Evolutionary conservation across 139 green algal genomes (phyloP).

Genomic region (Picochlorum sp.): DNA sequence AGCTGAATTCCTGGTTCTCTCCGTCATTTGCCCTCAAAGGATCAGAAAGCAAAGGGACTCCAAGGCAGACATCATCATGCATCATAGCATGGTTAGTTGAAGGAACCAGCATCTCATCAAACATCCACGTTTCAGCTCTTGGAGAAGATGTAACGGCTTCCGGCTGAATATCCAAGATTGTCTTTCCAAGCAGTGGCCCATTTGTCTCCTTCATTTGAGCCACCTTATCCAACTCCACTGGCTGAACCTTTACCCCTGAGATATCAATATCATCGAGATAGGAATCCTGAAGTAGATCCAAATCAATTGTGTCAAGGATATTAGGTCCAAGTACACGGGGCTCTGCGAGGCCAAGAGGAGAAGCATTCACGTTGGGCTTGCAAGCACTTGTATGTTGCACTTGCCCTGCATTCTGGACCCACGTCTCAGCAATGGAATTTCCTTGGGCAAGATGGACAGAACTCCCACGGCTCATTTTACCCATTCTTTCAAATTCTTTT

Average conservation of each 20-base stretch:
- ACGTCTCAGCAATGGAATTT: too few relatives aligned
- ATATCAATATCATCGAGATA: conserved; percentile 9
- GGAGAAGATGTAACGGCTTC: background rate
- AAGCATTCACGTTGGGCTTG: background rate
- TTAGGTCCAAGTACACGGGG: background rate
- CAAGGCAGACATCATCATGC: background rate
- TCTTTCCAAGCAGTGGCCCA: too few relatives aligned
- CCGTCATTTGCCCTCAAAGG: conserved; percentile 19
- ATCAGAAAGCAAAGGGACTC: background rate
- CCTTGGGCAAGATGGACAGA: too few relatives aligned
- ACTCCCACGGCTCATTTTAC: too few relatives aligned
- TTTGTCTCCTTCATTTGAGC: too few relatives aligned
- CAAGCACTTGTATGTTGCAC: background rate
- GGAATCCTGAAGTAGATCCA: conserved; percentile 16
- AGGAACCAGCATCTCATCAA: conserved; percentile 17
- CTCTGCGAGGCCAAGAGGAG: too few relatives aligned
- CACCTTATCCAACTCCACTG: too few relatives aligned
- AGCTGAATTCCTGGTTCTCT: too few relatives aligned
- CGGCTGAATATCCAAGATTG: background rate
- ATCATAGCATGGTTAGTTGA: background rate
- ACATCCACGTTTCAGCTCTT: conserved; percentile 4
- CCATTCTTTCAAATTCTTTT: background rate
- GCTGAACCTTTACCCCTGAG: background rate
- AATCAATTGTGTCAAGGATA: background rate
- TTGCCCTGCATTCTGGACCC: too few relatives aligned